Base-by-base conservation (phyloP, 768 basidiomycete species). In the Tephrocybe sp. region DNA sequence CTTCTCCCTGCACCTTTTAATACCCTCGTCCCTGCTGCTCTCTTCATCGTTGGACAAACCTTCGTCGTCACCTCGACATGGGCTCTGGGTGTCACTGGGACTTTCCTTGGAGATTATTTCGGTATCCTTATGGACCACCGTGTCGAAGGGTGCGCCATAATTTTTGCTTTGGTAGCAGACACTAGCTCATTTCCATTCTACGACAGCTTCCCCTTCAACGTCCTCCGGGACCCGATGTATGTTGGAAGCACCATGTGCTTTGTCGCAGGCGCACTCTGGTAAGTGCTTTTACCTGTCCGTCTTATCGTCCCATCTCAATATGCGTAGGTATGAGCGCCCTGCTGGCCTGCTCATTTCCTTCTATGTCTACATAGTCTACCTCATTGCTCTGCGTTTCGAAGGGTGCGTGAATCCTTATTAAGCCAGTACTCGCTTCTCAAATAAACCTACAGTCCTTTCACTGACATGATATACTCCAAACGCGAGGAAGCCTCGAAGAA, bases 171-270 rank as follows among this genome's bases (percentile, higher is more conserved):
- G 19, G 4, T 10, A 4, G 38, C 31, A 39, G 14, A 5, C 23
- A 6, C 26, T 7, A n/a, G 26, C 26, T 26, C n/a, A 20, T 17
- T 38, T 39, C 34, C 14, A 0, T 22, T 10, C 6, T 19, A 4
- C 6, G 10, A 40, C 52, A 80, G 79, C 17, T 99, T 99, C 75
- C 96, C 96, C 0, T 99, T 98, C 78, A 96, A 96, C 65, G 79
- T 97, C 41, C 76, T 95, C 36, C 76, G 82, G 16, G 87, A 97
- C 67, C 96, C 96, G 0, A 99, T 99, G 96, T 98, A 99, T 64
- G 89, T 93, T 40, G 96, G 96, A 7, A 92, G 88, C 62, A 94
- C 93, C 5, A 72, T 99, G 73, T 90, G 85, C 65, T 98, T 98
- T 71, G 70, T 82, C 33, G 95, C 85, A 17, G 84, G 82, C 1